Evolutionary conservation across 352 stramenopile species (phyloP), one percentile per base, ranked within the genome.

Genomic region (Phytophthora aleatoria): DNA sequence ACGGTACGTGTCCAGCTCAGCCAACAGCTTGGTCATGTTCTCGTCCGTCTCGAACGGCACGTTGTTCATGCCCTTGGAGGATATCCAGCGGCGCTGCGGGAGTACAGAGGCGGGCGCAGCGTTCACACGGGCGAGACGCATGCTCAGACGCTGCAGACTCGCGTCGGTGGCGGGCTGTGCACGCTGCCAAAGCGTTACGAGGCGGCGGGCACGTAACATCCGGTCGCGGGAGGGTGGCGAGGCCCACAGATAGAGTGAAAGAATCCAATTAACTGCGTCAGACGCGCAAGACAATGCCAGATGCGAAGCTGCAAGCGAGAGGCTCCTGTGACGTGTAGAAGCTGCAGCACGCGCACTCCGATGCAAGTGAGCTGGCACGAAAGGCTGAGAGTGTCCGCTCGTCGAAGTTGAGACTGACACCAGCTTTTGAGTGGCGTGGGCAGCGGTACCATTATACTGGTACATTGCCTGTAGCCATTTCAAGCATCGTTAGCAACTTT

Each of bases 1-100:
- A 24, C 81, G 69, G 43, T 66, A 90, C 10, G 61, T 38, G 28
- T 81, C 67, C 16, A 93, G 63, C 27, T 89, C 81, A 6, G 64
- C 49, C 51, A 85, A 55, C 33, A 81, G 43, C 47, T 72, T 61
- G 24, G 42, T 49, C 57, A 76, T 63, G 15, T 38, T 3, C 6
- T 57, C 61, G 58, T 81, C 49, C 24, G 56, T 42, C 39, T 66
- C 63, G 31, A 57, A 24, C 9, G 38, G 30, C 16, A 54, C 33
- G 24, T 54, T 28, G 28, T 50, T 50, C 38, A 55, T 49, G 31
- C 41, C 54, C 56, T 72, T 61, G 5, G 54, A 61, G 24, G 58
- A 71, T 47, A 64, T 55, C 54, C 61, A 73, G 48, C 65, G 73
- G 35, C 43, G 57, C 26, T 61, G 54, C 5, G 20, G 20, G 20